Percentiles rank a stretch among this genome's conserved stretches.
phyloP scores from a whole-genome alignment of 495 filamentous ascomycete genomes.

The Astrothelium subdiscretum region DNA sequence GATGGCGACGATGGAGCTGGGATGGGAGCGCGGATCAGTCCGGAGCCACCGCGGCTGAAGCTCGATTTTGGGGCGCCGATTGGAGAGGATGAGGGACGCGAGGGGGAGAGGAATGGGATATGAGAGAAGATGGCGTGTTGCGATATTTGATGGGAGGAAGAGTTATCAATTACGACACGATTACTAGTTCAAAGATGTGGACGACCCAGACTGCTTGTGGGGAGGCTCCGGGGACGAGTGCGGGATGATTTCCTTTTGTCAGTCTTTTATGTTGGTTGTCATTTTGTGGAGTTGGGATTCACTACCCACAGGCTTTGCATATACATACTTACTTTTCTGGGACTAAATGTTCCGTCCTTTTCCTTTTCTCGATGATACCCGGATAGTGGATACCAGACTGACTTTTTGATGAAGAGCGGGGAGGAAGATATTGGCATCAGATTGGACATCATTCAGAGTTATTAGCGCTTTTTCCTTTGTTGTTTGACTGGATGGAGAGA shows the following conservation, averaged over 20 bases:
- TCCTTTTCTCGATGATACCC: neutral
- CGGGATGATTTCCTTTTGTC: neutral
- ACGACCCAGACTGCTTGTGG: neutral
- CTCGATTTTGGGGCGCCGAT: neutral
- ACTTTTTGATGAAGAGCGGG: neutral
- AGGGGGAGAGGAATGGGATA: neutral
- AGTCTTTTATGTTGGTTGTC: neutral
- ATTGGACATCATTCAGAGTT: neutral
- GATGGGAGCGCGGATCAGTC: neutral
- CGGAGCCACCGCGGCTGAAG: neutral
- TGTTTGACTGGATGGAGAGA: neutral
- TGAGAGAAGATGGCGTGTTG: neutral
- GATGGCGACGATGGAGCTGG: neutral
- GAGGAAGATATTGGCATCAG: neutral
- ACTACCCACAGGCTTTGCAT: neutral
- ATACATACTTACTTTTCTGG: neutral
- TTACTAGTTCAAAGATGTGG: neutral
- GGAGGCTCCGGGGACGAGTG: neutral
- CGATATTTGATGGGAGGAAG: no score
- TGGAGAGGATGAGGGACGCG: neutral
- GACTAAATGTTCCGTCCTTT: neutral
- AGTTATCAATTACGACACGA: neutral
- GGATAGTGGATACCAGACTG: slow-evolving; percentile 1
- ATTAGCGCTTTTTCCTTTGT: neutral
- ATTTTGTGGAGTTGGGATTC: neutral